Evolutionary conservation across 2,329 filamentous ascomycete species (phyloP).

Genomic region (Lachnellula cervina): DNA sequence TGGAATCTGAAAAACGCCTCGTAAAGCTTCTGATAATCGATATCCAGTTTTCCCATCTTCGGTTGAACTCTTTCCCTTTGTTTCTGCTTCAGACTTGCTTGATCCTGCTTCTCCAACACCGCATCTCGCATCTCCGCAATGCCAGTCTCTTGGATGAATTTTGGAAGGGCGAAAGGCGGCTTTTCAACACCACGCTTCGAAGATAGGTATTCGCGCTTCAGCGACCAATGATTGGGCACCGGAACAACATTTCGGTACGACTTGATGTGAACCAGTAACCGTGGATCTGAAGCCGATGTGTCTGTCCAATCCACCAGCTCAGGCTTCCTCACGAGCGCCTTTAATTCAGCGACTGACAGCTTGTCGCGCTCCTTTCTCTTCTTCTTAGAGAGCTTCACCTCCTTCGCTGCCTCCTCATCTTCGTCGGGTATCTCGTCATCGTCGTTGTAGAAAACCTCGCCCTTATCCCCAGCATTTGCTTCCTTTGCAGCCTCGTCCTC

Average conservation of each 20-base stretch:
- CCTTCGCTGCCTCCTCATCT: constrained; percentile 62
- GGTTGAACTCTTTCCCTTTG: constrained; percentile 90
- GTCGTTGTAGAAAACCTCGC: constrained; percentile 77
- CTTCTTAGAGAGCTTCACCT: constrained; percentile 83
- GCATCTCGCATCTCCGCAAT: constrained; percentile 98
- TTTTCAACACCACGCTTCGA: constrained; percentile 98
- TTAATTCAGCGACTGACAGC: constrained; percentile 90
- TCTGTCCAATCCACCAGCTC: constrained; percentile 98
- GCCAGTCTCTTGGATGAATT: constrained; percentile 95
- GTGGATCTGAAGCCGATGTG: constrained; percentile 82
- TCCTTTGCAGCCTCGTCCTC: constrained; percentile 63
- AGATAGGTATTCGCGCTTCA: constrained; percentile 95
- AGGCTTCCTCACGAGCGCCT: constrained; percentile 83
- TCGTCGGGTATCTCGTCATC: constrained; percentile 84
- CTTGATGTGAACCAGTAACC: constrained; percentile 89
- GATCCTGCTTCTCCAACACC: constrained; percentile 89
- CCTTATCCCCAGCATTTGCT: constrained; percentile 67
- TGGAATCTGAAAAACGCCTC: constrained; percentile 98
- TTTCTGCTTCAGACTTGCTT: constrained; percentile 89
- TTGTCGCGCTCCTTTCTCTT: constrained; percentile 89
- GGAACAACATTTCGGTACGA: constrained; percentile 92
- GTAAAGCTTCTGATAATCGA: constrained; percentile 97
- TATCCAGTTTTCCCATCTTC: constrained; percentile 96
- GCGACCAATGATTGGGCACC: constrained; percentile 87
- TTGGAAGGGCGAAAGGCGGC: constrained; percentile 83